phyloP scores from a whole-genome alignment of 2,329 filamentous ascomycete genomes.

The Raffaelea deltoideospora region DNA sequence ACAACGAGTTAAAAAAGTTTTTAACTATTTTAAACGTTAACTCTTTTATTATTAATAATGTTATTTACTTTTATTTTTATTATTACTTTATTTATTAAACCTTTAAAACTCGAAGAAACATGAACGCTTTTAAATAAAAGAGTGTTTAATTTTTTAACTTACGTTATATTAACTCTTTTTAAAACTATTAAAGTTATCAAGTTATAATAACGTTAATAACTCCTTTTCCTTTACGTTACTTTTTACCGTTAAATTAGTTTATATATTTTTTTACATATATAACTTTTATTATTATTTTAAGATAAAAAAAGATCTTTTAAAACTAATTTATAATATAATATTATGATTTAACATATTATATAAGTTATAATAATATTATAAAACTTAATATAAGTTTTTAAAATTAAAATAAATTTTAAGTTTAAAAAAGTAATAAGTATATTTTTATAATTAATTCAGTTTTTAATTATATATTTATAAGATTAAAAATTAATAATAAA shows the following conservation, averaged over 20 bases:
- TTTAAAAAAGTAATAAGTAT: background rate
- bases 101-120: background rate
- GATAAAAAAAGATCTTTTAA: background rate
- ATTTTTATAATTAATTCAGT: background rate
- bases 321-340: too few species aligned
- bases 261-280: background rate
- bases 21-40: background rate
- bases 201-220: background rate
- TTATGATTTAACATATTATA: background rate
- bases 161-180: background rate
- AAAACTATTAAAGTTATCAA: background rate
- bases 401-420: background rate
- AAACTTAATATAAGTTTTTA: background rate
- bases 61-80: background rate
- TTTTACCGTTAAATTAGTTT: background rate
- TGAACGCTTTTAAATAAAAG: background rate
- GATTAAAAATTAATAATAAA: background rate
- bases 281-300: slow-evolving; percentile 4
- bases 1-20: too few species aligned
- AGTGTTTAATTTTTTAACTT: background rate
- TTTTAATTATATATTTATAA: background rate
- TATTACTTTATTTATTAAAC: background rate
- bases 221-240: too few species aligned
- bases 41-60: background rate
- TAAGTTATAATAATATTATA: background rate